Conservation (phyloP, 768 basidiomycete genomes). For the Tephrocybe sp. region DNA sequence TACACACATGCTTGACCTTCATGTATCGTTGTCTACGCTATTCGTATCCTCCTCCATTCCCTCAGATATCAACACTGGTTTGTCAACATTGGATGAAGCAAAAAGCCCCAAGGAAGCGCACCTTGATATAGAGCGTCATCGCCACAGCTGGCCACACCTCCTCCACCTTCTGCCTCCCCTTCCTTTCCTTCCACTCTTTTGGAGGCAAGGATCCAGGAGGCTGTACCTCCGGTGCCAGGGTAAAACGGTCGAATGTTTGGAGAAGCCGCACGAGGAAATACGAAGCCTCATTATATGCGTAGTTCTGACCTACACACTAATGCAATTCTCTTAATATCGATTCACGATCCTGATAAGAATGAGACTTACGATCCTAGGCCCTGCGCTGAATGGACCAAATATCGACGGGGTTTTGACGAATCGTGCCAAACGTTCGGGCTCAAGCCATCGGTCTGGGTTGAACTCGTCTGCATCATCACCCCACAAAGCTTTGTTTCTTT, state of each 20-base stretch:
- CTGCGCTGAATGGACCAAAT: slow-evolving; percentile 73
- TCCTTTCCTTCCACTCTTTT: slow-evolving; percentile 47
- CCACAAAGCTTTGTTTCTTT: slow-evolving; percentile 68
- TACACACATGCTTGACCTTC: too few relatives aligned
- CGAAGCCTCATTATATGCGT: slow-evolving; percentile 75
- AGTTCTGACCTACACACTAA: slow-evolving; percentile 71
- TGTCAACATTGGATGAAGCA: slow-evolving; percentile 4
- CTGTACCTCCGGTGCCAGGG: slow-evolving; percentile 58
- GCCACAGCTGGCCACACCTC: slow-evolving; percentile 61
- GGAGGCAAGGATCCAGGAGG: slow-evolving; percentile 63
- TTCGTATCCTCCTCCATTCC: too few relatives aligned
- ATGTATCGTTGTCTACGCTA: too few relatives aligned
- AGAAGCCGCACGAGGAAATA: slow-evolving; percentile 67
- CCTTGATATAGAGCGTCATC: slow-evolving; percentile 67
- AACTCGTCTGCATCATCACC: slow-evolving; percentile 76
- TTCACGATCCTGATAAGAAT: background rate
- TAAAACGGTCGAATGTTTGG: slow-evolving; percentile 60
- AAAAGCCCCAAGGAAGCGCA: slow-evolving; percentile 24
- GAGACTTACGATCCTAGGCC: slow-evolving; percentile 51
- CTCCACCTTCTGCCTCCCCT: slow-evolving; percentile 53
- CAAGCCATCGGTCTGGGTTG: slow-evolving; percentile 76
- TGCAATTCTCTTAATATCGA: background rate
- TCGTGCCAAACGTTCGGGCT: slow-evolving; percentile 46
- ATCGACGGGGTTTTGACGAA: slow-evolving; percentile 63
- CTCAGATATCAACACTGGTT: too few relatives aligned